Percentiles rank a stretch among this genome's conserved stretches.
Evolutionary conservation across 768 basidiomycete genomes (phyloP).

Genomic region (Cubamyces lactineus): DNA sequence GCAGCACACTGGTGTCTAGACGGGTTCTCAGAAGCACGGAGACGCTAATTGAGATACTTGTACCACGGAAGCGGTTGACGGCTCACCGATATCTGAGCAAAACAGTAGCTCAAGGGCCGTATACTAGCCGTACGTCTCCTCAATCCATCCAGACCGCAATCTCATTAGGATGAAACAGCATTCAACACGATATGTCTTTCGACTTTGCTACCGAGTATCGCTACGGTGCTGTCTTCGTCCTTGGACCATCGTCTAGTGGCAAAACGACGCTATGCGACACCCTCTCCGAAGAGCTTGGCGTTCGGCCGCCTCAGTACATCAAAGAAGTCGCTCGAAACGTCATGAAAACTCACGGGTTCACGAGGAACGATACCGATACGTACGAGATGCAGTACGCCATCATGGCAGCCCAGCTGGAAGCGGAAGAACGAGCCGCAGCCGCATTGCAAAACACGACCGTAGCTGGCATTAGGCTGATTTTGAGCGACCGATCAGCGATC

Average conservation of each 20-base stretch:
- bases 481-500: conserved; percentile 67
- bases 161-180: not conserved
- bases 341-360: conserved; percentile 57
- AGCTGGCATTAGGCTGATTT: conserved; percentile 27
- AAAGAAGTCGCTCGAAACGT: conserved; percentile 65
- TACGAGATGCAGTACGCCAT: conserved; percentile 68
- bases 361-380: conserved; percentile 50
- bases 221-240: conserved; percentile 28
- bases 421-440: conserved; percentile 40
- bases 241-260: conserved; percentile 56
- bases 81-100: not conserved
- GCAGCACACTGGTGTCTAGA: conserved; percentile 1
- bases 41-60: not conserved
- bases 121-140: too few species aligned
- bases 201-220: not conserved
- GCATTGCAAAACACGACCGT: conserved; percentile 2
- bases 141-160: too few species aligned
- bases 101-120: not conserved
- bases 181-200: not conserved
- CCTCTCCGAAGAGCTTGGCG: conserved; percentile 44
- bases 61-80: too few species aligned
- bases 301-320: conserved; percentile 45
- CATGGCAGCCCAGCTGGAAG: conserved; percentile 55
- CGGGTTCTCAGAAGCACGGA: not conserved
- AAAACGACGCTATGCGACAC: conserved; percentile 69